Evolutionary conservation across 73 alveolate genomes (phyloP).

Genomic region (Paramecium biaurelia): DNA sequence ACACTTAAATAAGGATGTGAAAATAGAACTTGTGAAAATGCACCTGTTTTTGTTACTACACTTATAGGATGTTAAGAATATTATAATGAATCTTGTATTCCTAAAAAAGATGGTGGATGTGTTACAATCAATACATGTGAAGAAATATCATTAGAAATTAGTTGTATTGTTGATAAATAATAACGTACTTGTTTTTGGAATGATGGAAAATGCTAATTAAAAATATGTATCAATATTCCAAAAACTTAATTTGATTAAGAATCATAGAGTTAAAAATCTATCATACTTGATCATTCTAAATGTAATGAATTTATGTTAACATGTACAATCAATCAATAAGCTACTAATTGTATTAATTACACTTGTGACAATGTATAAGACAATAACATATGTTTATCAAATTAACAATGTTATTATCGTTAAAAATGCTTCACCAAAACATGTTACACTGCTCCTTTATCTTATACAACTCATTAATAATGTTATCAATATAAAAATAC

Average conservation of each 20-base stretch:
- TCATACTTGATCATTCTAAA: background rate
- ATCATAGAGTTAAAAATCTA: background rate
- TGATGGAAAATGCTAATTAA: background rate
- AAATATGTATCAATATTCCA: background rate
- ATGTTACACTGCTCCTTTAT: constrained; percentile 1
- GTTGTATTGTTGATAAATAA: background rate
- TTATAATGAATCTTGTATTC: background rate
- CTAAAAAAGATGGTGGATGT: background rate
- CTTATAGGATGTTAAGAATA: background rate
- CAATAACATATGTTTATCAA: background rate
- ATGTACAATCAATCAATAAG: background rate
- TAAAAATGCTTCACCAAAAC: background rate
- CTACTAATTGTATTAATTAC: background rate
- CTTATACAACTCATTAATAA: background rate
- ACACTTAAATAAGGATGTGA: background rate
- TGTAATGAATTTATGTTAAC: background rate
- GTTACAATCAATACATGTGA: background rate
- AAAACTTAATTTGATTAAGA: background rate
- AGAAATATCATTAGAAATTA: background rate
- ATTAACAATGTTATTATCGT: background rate
- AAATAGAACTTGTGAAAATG: background rate
- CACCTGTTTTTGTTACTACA: background rate
- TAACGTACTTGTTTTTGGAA: background rate
- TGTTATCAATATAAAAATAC: background rate
- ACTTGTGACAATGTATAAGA: background rate